Evolutionary conservation across 768 basidiomycete species (phyloP).

Genomic region (Agaricus blazei): DNA sequence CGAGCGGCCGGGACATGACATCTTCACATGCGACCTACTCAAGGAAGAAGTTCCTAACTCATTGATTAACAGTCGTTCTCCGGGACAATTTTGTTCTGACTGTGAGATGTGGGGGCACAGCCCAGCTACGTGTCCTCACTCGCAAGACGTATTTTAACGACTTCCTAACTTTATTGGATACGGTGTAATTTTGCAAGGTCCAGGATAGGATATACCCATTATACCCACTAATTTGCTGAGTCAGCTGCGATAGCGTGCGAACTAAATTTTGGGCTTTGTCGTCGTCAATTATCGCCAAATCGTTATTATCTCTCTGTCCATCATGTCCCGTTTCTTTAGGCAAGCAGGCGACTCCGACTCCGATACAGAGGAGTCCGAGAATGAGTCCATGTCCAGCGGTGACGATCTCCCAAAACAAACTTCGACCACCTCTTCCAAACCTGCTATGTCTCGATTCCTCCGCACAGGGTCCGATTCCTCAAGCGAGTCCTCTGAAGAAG

Average conservation of each 20-base stretch:
- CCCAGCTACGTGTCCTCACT: constrained; percentile 78
- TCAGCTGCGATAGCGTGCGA: constrained; percentile 5
- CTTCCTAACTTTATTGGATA: constrained; percentile 19
- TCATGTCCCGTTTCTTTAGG: constrained; percentile 89
- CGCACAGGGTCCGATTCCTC: constrained; percentile 52
- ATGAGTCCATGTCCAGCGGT: constrained; percentile 73
- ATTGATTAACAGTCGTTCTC: constrained; percentile 15
- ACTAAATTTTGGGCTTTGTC: constrained; percentile 9
- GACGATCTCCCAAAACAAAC: constrained; percentile 53
- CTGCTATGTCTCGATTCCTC: constrained; percentile 76
- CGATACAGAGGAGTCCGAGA: constrained; percentile 67
- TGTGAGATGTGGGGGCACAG: constrained; percentile 79
- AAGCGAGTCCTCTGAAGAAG: constrained; percentile 53
- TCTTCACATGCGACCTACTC: constrained; percentile 77
- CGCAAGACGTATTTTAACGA: constrained; percentile 75
- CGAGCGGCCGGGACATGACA: constrained; percentile 80
- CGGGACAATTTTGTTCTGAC: constrained; percentile 65
- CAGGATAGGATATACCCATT: constrained; percentile 12
- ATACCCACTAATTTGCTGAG: constrained; percentile 17
- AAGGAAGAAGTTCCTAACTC: constrained; percentile 43
- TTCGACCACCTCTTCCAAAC: constrained; percentile 46
- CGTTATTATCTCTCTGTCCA: constrained; percentile 13
- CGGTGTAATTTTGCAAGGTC: neutral
- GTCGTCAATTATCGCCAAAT: neutral
- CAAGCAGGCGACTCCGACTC: constrained; percentile 80